Conservation (phyloP, 805 yeast genomes). For the Yarrowia yakushimensis region DNA sequence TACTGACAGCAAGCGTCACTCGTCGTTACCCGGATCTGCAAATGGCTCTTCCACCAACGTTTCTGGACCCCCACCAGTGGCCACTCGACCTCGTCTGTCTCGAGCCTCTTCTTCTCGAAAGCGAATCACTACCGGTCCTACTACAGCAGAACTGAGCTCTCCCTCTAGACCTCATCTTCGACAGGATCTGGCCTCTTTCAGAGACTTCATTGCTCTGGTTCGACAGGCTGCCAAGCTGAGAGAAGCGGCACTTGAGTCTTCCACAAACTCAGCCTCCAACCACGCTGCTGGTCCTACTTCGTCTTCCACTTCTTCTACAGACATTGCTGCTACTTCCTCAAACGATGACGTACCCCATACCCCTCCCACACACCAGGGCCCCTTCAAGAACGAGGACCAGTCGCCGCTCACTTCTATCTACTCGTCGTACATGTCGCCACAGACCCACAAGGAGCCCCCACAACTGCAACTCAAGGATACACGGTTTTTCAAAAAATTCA, state of each 20-base stretch:
- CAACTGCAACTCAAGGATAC: constrained; percentile 44
- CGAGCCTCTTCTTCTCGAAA: not conserved
- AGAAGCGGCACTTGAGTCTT: not conserved
- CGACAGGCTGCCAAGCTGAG: constrained; percentile 9
- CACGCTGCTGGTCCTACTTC: constrained; percentile 5
- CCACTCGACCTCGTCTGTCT: constrained; percentile 13
- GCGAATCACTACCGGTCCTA: not conserved
- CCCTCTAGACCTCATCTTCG: constrained; percentile 25
- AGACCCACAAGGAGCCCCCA: constrained; percentile 14
- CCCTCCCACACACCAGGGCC: constrained; percentile 12
- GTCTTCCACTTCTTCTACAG: constrained; percentile 1
- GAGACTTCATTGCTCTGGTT: constrained; percentile 24
- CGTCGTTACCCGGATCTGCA: not conserved
- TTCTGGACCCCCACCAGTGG: not conserved
- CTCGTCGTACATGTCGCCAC: constrained; percentile 22
- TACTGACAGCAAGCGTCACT: not conserved
- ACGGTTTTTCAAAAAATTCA: constrained; percentile 58
- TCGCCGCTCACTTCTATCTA: constrained; percentile 23
- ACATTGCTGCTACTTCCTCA: not conserved
- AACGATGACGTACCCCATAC: constrained; percentile 12
- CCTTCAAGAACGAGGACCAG: constrained; percentile 17
- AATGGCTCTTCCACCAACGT: constrained; percentile 2
- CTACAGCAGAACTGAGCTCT: not conserved
- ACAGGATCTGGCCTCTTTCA: constrained; percentile 19
- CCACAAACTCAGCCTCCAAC: not conserved